These are phyloP conservation scores for Akanthomyces muscarius DNA, from an alignment of 2,329 filamentous ascomycete genomes.

Conservation along the genomic window DNA sequence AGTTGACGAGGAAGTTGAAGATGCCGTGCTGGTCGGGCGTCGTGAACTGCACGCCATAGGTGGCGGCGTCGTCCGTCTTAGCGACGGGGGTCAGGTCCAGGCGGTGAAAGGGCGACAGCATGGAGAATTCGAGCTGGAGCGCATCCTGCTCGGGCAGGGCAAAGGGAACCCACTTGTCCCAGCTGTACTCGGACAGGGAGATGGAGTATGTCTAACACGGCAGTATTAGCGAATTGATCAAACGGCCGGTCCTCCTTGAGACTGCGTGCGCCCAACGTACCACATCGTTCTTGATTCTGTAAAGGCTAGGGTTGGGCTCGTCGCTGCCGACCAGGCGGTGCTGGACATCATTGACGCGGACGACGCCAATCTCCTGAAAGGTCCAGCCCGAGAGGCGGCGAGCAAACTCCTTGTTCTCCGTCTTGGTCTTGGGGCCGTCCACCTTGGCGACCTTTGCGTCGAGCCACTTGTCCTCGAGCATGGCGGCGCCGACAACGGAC, in stretches of 20 bases:
- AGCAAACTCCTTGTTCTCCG: slow-evolving; percentile 80
- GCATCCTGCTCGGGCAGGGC: slow-evolving; percentile 63
- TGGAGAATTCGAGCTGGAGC: slow-evolving; percentile 94
- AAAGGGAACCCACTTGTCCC: slow-evolving; percentile 73
- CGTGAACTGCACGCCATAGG: slow-evolving; percentile 72
- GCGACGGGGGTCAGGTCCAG: slow-evolving; percentile 61
- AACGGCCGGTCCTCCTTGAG: background rate
- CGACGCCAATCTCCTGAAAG: slow-evolving; percentile 88
- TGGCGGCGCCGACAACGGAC: slow-evolving; percentile 78
- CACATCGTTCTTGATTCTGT: slow-evolving; percentile 94
- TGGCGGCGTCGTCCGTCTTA: slow-evolving; percentile 62
- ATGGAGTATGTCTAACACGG: slow-evolving; percentile 71
- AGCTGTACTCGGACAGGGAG: slow-evolving; percentile 79
- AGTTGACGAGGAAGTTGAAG: slow-evolving; percentile 97
- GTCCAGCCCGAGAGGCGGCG: slow-evolving; percentile 88
- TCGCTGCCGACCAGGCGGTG: slow-evolving; percentile 62
- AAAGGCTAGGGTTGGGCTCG: slow-evolving; percentile 77
- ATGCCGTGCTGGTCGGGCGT: slow-evolving; percentile 97
- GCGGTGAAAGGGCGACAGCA: slow-evolving; percentile 97
- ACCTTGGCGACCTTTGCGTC: slow-evolving; percentile 69
- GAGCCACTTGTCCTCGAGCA: slow-evolving; percentile 87
- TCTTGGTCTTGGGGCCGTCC: slow-evolving; percentile 51
- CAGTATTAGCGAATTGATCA: background rate
- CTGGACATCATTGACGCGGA: slow-evolving; percentile 78
- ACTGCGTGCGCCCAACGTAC: slow-evolving; percentile 52